These are phyloP conservation scores for Solanum chacoense DNA, from an alignment of 305 asterid species.

Conservation along the genomic window DNA sequence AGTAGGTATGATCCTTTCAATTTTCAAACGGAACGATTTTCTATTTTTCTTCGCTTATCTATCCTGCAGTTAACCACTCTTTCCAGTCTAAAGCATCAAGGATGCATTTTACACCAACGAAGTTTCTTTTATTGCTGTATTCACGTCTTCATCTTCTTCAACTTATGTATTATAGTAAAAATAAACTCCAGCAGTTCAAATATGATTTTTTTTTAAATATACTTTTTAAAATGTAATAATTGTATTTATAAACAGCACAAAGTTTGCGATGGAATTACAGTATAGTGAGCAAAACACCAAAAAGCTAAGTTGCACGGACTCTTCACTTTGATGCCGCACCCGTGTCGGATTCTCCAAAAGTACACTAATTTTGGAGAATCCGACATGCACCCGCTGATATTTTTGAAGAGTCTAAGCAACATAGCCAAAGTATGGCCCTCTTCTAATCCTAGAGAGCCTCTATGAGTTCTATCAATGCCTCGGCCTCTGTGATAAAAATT, in stretches of 20 bases:
- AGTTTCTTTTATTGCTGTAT: neutral
- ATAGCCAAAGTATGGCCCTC: neutral
- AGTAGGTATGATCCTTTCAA: neutral
- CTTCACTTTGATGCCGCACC: neutral
- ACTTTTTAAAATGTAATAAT: neutral
- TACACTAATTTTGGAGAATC: neutral
- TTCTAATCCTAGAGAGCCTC: neutral
- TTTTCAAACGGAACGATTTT: neutral
- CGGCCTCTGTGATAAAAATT: neutral
- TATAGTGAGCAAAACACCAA: neutral
- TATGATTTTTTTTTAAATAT: neutral
- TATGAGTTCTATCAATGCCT: neutral
- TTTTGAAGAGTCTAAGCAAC: neutral
- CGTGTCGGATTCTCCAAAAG: neutral
- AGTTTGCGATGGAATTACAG: neutral
- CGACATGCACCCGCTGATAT: neutral
- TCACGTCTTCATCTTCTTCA: too few species aligned
- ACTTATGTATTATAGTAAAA: too few species aligned
- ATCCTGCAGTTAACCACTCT: too few species aligned
- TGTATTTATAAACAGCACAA: neutral
- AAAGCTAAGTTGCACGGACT: neutral
- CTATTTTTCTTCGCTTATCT: neutral
- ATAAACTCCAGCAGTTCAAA: neutral
- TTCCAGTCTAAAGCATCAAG: too few species aligned
- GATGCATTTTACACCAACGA: too few species aligned